These are phyloP conservation scores for Trichoderma arundinaceum DNA, from an alignment of 2,329 filamentous ascomycete species.

Conservation along the genomic window DNA sequence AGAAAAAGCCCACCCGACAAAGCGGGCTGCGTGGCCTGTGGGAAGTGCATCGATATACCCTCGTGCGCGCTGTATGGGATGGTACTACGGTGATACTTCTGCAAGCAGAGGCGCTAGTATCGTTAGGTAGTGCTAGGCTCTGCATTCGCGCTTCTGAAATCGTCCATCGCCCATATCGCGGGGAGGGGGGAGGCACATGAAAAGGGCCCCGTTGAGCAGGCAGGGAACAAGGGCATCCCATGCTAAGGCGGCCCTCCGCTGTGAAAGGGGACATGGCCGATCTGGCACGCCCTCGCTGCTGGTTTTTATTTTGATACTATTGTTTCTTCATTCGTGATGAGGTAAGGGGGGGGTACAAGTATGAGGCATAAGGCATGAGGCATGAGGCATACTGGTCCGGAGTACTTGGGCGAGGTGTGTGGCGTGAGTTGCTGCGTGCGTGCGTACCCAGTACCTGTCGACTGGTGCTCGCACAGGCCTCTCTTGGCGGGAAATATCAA, in stretches of 20 bases:
- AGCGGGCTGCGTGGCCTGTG: constrained; percentile 9
- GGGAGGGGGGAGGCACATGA: constrained; percentile 6
- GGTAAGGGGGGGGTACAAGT: no score
- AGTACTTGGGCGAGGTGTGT: background rate
- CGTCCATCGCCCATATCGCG: constrained; percentile 17
- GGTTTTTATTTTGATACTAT: background rate
- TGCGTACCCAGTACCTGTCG: constrained; percentile 9
- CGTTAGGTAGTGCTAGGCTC: background rate
- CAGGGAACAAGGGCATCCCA: constrained; percentile 1
- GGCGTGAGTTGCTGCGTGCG: background rate
- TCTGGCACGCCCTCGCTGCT: constrained; percentile 11
- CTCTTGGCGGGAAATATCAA: constrained; percentile 11
- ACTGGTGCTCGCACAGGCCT: constrained; percentile 5
- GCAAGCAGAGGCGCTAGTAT: constrained; percentile 2
- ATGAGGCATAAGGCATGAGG: background rate
- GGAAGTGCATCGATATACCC: constrained; percentile 1
- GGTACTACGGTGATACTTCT: constrained; percentile 9
- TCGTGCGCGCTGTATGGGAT: no score
- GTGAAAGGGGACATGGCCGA: constrained; percentile 16
- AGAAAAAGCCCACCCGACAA: background rate
- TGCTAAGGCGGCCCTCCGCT: background rate
- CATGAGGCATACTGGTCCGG: background rate
- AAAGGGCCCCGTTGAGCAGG: background rate
- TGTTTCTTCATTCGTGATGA: background rate
- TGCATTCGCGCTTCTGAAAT: background rate